Conservation (phyloP, 768 basidiomycete genomes). For the Tylopilus balloui region DNA sequence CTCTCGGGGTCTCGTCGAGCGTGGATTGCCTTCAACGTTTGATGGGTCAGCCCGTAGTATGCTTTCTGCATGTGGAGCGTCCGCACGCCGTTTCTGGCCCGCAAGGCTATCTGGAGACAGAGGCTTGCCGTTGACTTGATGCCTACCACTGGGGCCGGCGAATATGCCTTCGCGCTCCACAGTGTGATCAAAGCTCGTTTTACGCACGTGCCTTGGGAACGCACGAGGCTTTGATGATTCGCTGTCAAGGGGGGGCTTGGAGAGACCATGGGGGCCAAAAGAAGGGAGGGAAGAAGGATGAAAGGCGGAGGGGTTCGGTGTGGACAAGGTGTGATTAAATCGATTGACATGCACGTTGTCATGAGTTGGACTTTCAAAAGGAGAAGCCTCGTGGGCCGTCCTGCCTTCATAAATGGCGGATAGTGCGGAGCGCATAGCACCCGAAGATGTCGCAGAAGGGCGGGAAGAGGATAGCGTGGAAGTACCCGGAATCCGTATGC, state of each 20-base stretch:
- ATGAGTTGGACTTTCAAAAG: conserved; percentile 36
- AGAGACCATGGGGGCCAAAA: conserved; percentile 58
- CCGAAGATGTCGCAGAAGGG: conserved; percentile 42
- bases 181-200: conserved; percentile 94
- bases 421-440: conserved; percentile 39
- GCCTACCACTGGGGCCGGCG: conserved; percentile 57
- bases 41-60: conserved; percentile 76
- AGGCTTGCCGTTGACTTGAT: conserved; percentile 79
- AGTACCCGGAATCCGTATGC: conserved; percentile 38
- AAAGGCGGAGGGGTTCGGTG: conserved; percentile 45
- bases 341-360: conserved; percentile 28
- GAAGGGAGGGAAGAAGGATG: conserved; percentile 74
- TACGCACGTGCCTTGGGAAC: conserved; percentile 84
- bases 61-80: conserved; percentile 75
- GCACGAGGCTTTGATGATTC: conserved; percentile 41
- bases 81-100: conserved; percentile 77
- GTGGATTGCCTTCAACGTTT: conserved; percentile 39
- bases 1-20: conserved; percentile 29
- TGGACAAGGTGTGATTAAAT: conserved; percentile 38
- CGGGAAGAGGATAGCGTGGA: conserved; percentile 45
- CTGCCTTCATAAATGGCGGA: conserved; percentile 46
- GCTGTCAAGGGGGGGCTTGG: conserved; percentile 32
- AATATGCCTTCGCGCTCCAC: conserved; percentile 65
- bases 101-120: conserved; percentile 57
- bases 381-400: conserved; percentile 30